Base-by-base conservation (phyloP, 2,329 filamentous ascomycete genomes). In the Hypomyces rosellus region DNA sequence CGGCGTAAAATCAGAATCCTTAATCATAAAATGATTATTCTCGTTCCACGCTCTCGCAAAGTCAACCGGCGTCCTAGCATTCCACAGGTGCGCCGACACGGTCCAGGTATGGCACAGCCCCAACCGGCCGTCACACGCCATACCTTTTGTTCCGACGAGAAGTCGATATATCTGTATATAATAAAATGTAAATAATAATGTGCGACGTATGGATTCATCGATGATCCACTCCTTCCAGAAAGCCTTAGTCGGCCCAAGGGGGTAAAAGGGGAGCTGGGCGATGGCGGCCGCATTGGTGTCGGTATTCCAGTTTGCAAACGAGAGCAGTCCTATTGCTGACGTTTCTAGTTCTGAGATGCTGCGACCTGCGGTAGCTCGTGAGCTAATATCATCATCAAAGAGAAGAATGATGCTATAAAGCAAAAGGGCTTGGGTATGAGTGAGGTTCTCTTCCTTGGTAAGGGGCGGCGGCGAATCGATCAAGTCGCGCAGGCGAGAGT, bases 171-270 rank as follows among this genome's bases (percentile, higher is more conserved):
- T 53, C 43, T 71, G 65, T 15, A 69, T 46, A 47, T 80, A 68
- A 40, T 75, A 77, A 54, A 74, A 74, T 0, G 71, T 60, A 12
- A 76, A 65, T 1, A 81, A 62, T 0, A 76, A 65, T 0, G 78
- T 81, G 14, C 78, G 73, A 2, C 77, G 70, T 1, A 72, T 65
- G 0, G 77, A 80, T 58, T 82, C 78, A 11, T 77, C 69, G 16
- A 80, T 65, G 3, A 78, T 63, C 74, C 75, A 82, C 1, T 68
- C 65, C 7, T 63, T 60, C 78, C 78, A 82, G 41, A 75, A 75
- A 0, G 65, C 55, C 15, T 65, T 68, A 1, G 70, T 69, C 0
- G 69, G 65, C 9, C 67, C 68, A 3, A 77, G 57, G 0, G 72
- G 65, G 50, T 63, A 63, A 14, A 66, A 45, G 8, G 61, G 61